Evolutionary conservation across 371 early-diverging fungal species (phyloP).

Genomic region (Sporodiniella umbellata): DNA sequence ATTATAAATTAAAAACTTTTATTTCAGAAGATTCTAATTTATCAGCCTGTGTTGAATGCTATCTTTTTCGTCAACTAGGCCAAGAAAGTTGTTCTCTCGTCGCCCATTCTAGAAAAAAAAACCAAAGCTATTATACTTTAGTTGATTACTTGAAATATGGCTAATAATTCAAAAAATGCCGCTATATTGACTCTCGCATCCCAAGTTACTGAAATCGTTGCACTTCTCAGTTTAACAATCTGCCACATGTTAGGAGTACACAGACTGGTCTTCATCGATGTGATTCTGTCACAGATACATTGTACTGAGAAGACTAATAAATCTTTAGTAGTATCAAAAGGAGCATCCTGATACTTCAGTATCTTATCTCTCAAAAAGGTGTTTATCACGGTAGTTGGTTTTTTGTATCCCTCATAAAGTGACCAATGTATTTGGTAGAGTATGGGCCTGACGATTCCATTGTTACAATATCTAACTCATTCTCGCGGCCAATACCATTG

Average conservation of each 20-base stretch:
- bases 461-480: constrained; percentile 8
- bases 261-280: constrained; percentile 6
- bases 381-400: constrained; percentile 3
- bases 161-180: constrained; percentile 8
- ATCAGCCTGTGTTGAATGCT: constrained; percentile 4
- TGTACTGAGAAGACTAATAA: constrained; percentile 7
- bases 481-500: constrained; percentile 5
- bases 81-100: constrained; percentile 13
- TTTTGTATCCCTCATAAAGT: constrained; percentile 5
- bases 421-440: constrained; percentile 8
- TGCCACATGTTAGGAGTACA: constrained; percentile 9
- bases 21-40: constrained; percentile 10
- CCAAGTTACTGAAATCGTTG: constrained; percentile 13
- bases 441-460: constrained; percentile 5
- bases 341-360: constrained; percentile 7
- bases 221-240: constrained; percentile 13
- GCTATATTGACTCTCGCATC: constrained; percentile 6
- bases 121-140: constrained; percentile 7
- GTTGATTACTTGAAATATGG: constrained; percentile 11
- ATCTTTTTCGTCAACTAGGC: constrained; percentile 10
- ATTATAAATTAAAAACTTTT: constrained; percentile 6
- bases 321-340: constrained; percentile 12
- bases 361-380: constrained; percentile 13
- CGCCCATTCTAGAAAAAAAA: constrained; percentile 13
- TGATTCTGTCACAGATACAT: constrained; percentile 12